Conservation (phyloP, 495 filamentous ascomycete species). For the Trichoderma asperelloides region DNA sequence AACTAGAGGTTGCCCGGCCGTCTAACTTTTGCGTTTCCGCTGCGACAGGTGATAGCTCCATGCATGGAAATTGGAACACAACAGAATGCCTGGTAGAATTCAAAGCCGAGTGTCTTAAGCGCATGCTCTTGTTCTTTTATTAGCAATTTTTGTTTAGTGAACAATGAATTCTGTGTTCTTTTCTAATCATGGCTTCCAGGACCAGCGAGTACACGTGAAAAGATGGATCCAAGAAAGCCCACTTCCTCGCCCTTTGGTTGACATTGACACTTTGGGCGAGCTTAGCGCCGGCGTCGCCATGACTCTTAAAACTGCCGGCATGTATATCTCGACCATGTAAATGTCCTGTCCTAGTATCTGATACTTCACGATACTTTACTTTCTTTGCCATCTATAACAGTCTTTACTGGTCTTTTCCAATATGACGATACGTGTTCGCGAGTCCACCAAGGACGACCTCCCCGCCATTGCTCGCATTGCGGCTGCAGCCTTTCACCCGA, state of each 20-base stretch:
- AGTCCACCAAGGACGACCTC: constrained; percentile 9
- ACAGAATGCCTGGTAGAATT: too few species aligned
- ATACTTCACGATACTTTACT: not conserved
- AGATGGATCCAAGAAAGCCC: not conserved
- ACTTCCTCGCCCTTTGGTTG: not conserved
- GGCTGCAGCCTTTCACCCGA: constrained; percentile 6
- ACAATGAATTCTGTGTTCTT: not conserved
- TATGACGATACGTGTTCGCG: constrained; percentile 5
- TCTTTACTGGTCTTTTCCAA: not conserved
- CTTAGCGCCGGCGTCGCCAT: not conserved
- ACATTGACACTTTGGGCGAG: constrained; percentile 1
- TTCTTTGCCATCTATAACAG: not conserved
- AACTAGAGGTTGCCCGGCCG: too few species aligned
- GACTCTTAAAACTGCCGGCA: not conserved
- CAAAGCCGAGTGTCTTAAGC: too few species aligned
- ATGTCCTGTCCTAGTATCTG: not conserved
- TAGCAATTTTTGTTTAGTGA: too few species aligned
- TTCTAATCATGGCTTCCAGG: not conserved
- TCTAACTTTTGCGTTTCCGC: too few species aligned
- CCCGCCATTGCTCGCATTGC: constrained; percentile 9
- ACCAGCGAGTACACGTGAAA: not conserved
- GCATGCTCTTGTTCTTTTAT: too few species aligned
- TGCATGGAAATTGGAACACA: too few species aligned
- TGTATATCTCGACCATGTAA: not conserved
- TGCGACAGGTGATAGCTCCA: too few species aligned